Evolutionary conservation across 2,329 filamentous ascomycete genomes (phyloP).

Genomic region (Eutypa lata): DNA sequence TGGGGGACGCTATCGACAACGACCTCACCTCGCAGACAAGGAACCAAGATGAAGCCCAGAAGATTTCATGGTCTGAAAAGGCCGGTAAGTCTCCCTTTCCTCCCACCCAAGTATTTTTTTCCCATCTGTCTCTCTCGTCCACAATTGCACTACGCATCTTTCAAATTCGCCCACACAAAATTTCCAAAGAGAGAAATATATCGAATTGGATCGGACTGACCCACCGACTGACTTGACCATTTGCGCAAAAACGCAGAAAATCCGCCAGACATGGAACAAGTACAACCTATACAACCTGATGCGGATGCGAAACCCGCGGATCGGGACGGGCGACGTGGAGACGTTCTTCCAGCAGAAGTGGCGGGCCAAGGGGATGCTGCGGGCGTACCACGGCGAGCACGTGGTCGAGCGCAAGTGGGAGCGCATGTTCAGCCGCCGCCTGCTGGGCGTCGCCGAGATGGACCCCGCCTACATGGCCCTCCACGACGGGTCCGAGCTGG

Average conservation of each 20-base stretch:
- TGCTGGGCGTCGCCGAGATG: conserved; percentile 84
- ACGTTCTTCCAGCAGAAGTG: conserved; percentile 99
- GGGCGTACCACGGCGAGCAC: conserved; percentile 92
- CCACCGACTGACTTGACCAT: conserved; percentile 2
- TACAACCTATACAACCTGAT: conserved; percentile 91
- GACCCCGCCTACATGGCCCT: conserved; percentile 73
- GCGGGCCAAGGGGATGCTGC: conserved; percentile 77
- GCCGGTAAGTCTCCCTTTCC: conserved; percentile 48
- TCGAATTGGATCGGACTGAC: too few relatives aligned
- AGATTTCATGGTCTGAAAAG: conserved; percentile 66
- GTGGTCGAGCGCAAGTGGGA: conserved; percentile 91
- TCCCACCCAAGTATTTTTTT: conserved; percentile 3
- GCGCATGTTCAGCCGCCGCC: conserved; percentile 81
- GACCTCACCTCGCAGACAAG: neutral
- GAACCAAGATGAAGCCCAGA: conserved; percentile 49
- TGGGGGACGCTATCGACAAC: neutral
- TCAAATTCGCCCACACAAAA: too few relatives aligned
- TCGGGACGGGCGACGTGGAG: conserved; percentile 33
- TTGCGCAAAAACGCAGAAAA: conserved; percentile 59
- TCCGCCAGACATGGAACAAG: conserved; percentile 96
- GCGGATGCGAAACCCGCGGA: conserved; percentile 45
- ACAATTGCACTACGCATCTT: too few relatives aligned
- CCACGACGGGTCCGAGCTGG: conserved; percentile 79
- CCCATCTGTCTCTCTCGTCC: too few relatives aligned
- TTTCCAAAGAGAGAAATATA: too few relatives aligned